Evolutionary conservation across 352 stramenopile genomes (phyloP).

Genomic region (Pythium aristosporum): DNA sequence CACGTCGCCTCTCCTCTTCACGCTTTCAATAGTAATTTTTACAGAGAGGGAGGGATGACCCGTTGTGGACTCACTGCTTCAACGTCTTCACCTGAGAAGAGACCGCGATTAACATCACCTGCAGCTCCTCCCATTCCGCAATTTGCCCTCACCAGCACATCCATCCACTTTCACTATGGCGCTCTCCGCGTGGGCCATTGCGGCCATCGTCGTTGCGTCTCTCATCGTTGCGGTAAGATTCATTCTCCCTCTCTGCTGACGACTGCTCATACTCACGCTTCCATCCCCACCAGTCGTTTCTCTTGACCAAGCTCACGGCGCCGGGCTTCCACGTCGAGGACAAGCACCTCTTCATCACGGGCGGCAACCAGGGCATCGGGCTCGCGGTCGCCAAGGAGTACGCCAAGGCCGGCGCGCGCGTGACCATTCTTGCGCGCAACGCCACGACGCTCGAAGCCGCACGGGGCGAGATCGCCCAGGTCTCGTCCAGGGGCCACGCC

Average conservation of each 20-base stretch:
- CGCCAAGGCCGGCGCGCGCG: constrained; percentile 37
- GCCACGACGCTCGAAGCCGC: constrained; percentile 33
- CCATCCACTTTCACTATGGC: constrained; percentile 2
- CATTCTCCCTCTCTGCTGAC: neutral
- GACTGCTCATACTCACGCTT: neutral
- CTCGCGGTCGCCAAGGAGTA: constrained; percentile 47
- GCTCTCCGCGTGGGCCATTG: constrained; percentile 8
- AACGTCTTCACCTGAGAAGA: too few relatives aligned
- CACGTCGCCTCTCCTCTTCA: constrained; percentile 1
- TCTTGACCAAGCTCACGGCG: constrained; percentile 53
- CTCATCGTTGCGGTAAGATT: constrained; percentile 6
- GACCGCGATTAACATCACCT: too few relatives aligned
- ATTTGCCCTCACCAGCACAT: neutral
- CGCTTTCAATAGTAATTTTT: neutral
- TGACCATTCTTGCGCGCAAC: constrained; percentile 41
- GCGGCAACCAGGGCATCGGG: constrained; percentile 47
- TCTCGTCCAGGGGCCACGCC: neutral
- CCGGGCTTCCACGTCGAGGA: constrained; percentile 63
- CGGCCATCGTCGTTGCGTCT: constrained; percentile 8
- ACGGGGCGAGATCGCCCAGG: constrained; percentile 34
- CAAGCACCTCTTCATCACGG: constrained; percentile 77
- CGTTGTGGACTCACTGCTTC: too few relatives aligned
- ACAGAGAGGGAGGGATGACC: neutral
- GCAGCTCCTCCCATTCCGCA: neutral
- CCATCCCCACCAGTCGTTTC: constrained; percentile 38